These are phyloP conservation scores for Schizopora paradoxa DNA, from an alignment of 1,284 basidiomycete species.

Conservation along the genomic window DNA sequence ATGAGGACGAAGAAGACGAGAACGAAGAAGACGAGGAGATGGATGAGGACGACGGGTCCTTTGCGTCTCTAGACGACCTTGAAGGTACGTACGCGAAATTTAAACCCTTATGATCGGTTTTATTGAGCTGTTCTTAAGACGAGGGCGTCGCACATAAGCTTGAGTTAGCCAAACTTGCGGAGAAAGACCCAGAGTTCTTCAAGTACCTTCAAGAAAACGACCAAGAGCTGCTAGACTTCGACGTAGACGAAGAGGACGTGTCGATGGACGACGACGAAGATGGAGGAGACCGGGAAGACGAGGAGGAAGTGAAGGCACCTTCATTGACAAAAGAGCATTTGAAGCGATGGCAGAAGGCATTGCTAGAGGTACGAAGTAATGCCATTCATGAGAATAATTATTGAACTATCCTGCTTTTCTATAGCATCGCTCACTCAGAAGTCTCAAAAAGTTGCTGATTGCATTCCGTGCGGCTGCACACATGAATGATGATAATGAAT, in stretches of 20 bases:
- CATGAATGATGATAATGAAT: conserved; percentile 82
- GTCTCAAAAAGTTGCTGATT: conserved; percentile 79
- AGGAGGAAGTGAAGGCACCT: conserved; percentile 43
- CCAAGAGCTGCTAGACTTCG: conserved; percentile 80
- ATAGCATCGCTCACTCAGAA: conserved; percentile 82
- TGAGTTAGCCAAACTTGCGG: conserved; percentile 86
- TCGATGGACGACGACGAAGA: conserved; percentile 38
- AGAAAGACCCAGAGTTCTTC: conserved; percentile 98
- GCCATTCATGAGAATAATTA: too few species aligned
- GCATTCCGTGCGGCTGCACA: conserved; percentile 87
- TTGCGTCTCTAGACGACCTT: conserved; percentile 71
- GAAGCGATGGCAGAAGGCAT: conserved; percentile 83
- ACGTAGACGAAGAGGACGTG: conserved; percentile 32
- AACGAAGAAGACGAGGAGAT: conserved; percentile 40
- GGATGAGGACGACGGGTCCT: conserved; percentile 62
- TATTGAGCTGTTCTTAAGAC: conserved; percentile 34
- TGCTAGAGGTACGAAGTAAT: conserved; percentile 68
- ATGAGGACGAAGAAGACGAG: conserved; percentile 25
- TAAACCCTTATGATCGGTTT: not conserved
- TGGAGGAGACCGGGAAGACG: conserved; percentile 40
- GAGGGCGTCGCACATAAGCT: conserved; percentile 69
- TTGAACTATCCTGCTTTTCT: too few species aligned
- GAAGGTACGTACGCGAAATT: conserved; percentile 44
- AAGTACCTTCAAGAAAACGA: conserved; percentile 98
- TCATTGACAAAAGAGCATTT: conserved; percentile 74